Evolutionary conservation across 208 protist genomes (phyloP), one percentile per base, ranked within the genome.

Genomic region (Leishmania major): DNA sequence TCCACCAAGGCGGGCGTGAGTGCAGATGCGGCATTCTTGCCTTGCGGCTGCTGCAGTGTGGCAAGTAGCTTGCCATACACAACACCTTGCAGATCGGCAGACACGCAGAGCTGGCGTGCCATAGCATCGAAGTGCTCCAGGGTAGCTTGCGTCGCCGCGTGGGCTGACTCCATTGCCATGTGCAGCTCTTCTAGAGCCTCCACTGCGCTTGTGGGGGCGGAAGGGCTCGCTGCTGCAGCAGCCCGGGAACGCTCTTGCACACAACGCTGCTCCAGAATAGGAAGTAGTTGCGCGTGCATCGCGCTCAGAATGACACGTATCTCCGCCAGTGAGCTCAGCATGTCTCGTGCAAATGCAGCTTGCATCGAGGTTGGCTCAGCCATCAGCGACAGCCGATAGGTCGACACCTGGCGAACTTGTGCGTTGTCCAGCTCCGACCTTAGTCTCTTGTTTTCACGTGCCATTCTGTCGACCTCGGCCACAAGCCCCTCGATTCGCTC

Each of bases 41-140:
- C 62, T 35, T 1, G 55, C 25, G 55, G 22, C 45, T 55, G 77
- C n/a, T n/a, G 78, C 74, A 86, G 78, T 45, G 67, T 55, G 4
- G 72, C 43, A 3, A 77, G 55, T 51, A 89, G 83, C 66, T 87
- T 89, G 31, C 71, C 43, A 62, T 84, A 84, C 0, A 87, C 57
- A 40, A 84, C 77, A 2, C 43, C 17, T 74, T 87, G 82, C 55
- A 85, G 53, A 37, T 75, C 53, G 17, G 78, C 64, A 17, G 83
- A 82, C 5, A 69, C 76, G 37, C 53, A 55, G 22, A 87, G 78
- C 0, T 76, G 69, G 72, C 73, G 77, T n/a, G 64, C 79, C 0
- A 53, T 77, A 5, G 35, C 53, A 35, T 70, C 57, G 37, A 81
- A 74, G 45, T 78, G n/a, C 4, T 37, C 35, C 2, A 82, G 40